Conservation (phyloP, 2,329 filamentous ascomycete genomes). For the Colletotrichum salicis region DNA sequence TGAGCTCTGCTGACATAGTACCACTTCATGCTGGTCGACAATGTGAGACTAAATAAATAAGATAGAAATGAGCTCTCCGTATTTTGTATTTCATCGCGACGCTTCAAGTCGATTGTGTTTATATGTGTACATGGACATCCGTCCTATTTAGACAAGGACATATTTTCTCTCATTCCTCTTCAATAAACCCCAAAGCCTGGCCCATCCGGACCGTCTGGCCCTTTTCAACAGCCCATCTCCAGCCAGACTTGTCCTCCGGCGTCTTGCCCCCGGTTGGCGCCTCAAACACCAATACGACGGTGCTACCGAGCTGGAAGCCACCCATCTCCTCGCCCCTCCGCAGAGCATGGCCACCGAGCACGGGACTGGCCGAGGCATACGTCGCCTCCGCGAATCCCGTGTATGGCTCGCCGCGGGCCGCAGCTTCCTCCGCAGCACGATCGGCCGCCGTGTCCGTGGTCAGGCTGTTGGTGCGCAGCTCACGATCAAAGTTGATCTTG, state of each 20-base stretch:
- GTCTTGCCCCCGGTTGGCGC: constrained; percentile 65
- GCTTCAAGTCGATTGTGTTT: not conserved
- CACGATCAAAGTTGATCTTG: constrained; percentile 94
- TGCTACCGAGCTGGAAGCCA: constrained; percentile 94
- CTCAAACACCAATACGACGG: constrained; percentile 95
- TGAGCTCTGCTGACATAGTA: not conserved
- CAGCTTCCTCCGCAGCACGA: constrained; percentile 82
- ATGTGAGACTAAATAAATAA: not conserved
- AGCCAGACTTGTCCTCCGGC: constrained; percentile 70
- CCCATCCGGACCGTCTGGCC: constrained; percentile 92
- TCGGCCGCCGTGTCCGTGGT: constrained; percentile 94
- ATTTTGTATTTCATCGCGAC: not conserved
- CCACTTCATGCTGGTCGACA: not conserved
- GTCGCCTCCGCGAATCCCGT: constrained; percentile 93
- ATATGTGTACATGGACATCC: constrained; percentile 15
- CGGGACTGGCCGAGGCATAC: constrained; percentile 79
- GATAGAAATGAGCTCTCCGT: not conserved
- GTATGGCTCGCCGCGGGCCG: constrained; percentile 80
- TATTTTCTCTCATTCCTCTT: constrained; percentile 54
- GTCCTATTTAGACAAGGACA: not conserved
- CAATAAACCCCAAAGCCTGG: constrained; percentile 82
- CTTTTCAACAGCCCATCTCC: constrained; percentile 87
- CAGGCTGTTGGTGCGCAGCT: constrained; percentile 91
- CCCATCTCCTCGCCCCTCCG: constrained; percentile 96
- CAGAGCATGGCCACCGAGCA: constrained; percentile 85